Conservation (phyloP, 176 grass and related monocot genomes). For the Typha latifolia region DNA sequence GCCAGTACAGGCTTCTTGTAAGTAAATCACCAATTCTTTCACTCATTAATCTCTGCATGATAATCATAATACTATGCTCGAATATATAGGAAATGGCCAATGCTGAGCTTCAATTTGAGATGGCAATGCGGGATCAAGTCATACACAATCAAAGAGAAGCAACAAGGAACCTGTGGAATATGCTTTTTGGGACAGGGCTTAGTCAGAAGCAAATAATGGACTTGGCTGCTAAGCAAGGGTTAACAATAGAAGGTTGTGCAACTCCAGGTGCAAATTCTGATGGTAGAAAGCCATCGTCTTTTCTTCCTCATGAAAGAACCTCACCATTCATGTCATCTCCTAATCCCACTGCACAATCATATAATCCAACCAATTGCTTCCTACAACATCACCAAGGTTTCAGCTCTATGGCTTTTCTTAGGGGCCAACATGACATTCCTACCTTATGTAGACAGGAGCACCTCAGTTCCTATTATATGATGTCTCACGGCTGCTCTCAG, state of each 20-base stretch:
- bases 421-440: slow-evolving; percentile 38
- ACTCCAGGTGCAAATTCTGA: slow-evolving; percentile 37
- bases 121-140: slow-evolving; percentile 97
- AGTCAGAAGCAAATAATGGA: slow-evolving; percentile 81
- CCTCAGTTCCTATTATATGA: slow-evolving; percentile 62
- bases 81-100: slow-evolving; percentile 65
- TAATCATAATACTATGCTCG: not conserved
- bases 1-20: slow-evolving; percentile 98
- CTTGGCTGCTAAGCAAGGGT: slow-evolving; percentile 79
- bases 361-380: slow-evolving; percentile 46
- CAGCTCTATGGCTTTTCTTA: slow-evolving; percentile 45
- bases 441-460: slow-evolving; percentile 57
- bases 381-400: slow-evolving; percentile 78
- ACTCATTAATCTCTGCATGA: not conserved
- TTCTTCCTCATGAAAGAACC: slow-evolving; percentile 18
- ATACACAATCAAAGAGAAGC: slow-evolving; percentile 96
- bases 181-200: slow-evolving; percentile 78
- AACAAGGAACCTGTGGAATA: slow-evolving; percentile 74
- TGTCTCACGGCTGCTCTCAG: slow-evolving; percentile 31
- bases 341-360: slow-evolving; percentile 20
- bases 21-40: slow-evolving; percentile 24
- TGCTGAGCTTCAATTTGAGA: slow-evolving; percentile 94
- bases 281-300: slow-evolving; percentile 17
- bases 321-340: slow-evolving; percentile 44
- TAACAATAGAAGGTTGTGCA: slow-evolving; percentile 67